phyloP scores from a whole-genome alignment of 1,284 basidiomycete species.

The Athelia sp. region DNA sequence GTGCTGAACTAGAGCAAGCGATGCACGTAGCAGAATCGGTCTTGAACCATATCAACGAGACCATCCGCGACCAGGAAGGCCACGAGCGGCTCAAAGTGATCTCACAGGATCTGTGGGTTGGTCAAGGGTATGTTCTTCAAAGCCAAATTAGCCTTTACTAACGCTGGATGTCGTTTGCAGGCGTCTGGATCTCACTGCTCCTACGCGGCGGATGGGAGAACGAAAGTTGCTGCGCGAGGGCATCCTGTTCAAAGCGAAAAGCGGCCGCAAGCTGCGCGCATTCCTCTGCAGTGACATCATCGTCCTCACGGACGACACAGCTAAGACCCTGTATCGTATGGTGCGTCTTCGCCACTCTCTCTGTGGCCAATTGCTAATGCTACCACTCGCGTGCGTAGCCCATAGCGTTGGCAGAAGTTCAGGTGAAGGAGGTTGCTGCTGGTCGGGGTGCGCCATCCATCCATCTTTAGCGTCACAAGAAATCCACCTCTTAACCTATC shows the following conservation, averaged over 20 bases:
- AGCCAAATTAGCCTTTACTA: not conserved
- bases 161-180: constrained; percentile 28
- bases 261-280: constrained; percentile 72
- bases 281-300: constrained; percentile 81
- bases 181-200: constrained; percentile 85
- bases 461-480: not conserved
- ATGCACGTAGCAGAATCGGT: constrained; percentile 68
- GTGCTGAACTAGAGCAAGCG: constrained; percentile 46
- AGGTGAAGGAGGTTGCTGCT: constrained; percentile 46
- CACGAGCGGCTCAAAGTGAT: constrained; percentile 66
- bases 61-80: constrained; percentile 82
- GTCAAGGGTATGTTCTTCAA: constrained; percentile 61
- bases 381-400: constrained; percentile 34
- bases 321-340: constrained; percentile 75
- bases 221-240: constrained; percentile 81
- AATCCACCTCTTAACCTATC: constrained; percentile 1
- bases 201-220: constrained; percentile 75
- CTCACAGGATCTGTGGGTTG: constrained; percentile 81
- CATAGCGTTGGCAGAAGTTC: constrained; percentile 65
- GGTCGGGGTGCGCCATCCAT: constrained; percentile 35
- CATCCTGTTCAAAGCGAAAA: constrained; percentile 74
- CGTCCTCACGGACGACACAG: constrained; percentile 67
- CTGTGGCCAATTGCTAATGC: not conserved
- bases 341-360: constrained; percentile 43
- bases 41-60: constrained; percentile 82